phyloP scores from a whole-genome alignment of 2,329 filamentous ascomycete genomes.

The Didymella segeticola region DNA sequence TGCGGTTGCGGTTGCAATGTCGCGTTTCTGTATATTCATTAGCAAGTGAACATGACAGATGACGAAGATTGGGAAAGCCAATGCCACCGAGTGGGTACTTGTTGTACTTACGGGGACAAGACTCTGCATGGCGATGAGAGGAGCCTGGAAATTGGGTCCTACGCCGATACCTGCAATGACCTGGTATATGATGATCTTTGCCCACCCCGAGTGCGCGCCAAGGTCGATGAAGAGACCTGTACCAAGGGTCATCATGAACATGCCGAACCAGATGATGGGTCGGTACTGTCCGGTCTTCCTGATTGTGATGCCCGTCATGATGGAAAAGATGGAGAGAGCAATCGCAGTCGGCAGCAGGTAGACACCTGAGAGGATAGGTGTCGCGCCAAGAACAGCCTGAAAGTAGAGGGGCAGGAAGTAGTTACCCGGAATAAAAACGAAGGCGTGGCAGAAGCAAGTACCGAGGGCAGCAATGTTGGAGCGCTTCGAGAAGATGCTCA shows the following conservation, averaged over 20 bases:
- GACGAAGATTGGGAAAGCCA: background rate
- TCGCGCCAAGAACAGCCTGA: conserved; percentile 73
- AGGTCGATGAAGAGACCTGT: conserved; percentile 50
- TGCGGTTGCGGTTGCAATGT: conserved; percentile 73
- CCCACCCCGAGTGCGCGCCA: conserved; percentile 40
- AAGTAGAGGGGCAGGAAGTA: conserved; percentile 90
- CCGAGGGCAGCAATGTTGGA: conserved; percentile 71
- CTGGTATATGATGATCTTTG: conserved; percentile 51
- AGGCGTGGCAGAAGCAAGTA: conserved; percentile 75
- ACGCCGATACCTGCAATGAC: conserved; percentile 54
- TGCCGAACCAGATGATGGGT: conserved; percentile 47
- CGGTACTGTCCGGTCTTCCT: conserved; percentile 56
- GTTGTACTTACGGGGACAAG: conserved; percentile 56
- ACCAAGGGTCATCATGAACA: conserved; percentile 47
- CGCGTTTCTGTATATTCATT: conserved; percentile 50
- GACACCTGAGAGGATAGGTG: conserved; percentile 74
- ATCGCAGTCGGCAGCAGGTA: conserved; percentile 76
- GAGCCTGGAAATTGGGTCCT: conserved; percentile 73
- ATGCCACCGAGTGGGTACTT: background rate
- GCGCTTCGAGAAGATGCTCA: conserved; percentile 70
- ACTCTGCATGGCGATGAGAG: conserved; percentile 72
- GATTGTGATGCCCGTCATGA: conserved; percentile 60
- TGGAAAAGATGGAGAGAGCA: conserved; percentile 69
- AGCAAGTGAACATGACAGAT: conserved; percentile 11
- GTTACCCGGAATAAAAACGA: conserved; percentile 76